Base-by-base conservation (phyloP, 2,329 filamentous ascomycete genomes). In the Ophiostoma ulmi region DNA sequence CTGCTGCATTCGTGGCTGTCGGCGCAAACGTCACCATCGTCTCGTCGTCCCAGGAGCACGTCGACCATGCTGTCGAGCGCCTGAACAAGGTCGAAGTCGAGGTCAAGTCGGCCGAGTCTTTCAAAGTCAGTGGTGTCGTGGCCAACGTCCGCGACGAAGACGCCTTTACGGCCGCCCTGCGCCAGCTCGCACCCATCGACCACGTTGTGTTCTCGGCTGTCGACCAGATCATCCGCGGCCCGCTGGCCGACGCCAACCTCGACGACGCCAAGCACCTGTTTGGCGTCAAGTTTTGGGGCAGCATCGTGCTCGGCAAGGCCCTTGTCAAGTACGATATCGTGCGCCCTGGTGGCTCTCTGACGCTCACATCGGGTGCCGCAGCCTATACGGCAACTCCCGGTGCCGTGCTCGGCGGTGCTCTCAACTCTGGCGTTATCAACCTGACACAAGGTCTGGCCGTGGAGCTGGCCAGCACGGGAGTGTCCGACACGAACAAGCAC, bases 281-380 rank as follows among this genome's bases (percentile, higher is more conserved):
- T 58, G 52, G 79, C 11, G 79, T 80, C 66, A 80, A 81, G 72
- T 80, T 81, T 72, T 81, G 79, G 80, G 80, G 79, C 20, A 77
- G 78, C 31, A 74, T 80, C 3, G 73, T 78, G 0, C 75, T 78
- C 11, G 78, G 76, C 17, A 80, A 81, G 75, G 77, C 78, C 0
- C 72, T 80, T 17, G 76, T 76, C 17, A 78, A 78, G 73, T 72
- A 80, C 74, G 76, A 79, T 68, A 78, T 81, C 65, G 74, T 80
- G 70, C 74, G 71, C 22, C 72, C 76, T 0, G 79, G 79, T 22
- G 79, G 80, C 26, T 81, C 79, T 0, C 73, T 81, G 17, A 80
- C 78, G 10, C 76, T 81, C 3, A 81, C 79, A 0, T 80, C 79
- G 1, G 80, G 79, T 22, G 75, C 74, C 1, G 78, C 79, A 7